These are phyloP conservation scores for Coemansia sp. DNA, from an alignment of 192 early-diverging fungal species.

Conservation along the genomic window DNA sequence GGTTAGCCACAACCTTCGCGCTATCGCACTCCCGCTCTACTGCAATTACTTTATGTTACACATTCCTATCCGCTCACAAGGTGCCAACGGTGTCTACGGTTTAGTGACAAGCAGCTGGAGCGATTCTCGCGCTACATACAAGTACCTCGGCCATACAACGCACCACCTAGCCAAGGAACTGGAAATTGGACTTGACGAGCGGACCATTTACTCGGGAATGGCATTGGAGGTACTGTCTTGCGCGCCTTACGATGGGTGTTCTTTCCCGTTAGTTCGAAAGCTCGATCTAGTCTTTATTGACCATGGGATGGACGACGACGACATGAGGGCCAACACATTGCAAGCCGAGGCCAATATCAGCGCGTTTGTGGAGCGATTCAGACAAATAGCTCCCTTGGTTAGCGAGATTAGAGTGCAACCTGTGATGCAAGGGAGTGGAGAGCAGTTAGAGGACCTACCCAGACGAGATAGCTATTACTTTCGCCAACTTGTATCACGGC, in stretches of 20 bases:
- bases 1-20: neutral
- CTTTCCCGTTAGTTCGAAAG: neutral
- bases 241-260: neutral
- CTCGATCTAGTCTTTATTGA: neutral
- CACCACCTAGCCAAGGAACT: neutral
- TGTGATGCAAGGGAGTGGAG: neutral
- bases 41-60: neutral
- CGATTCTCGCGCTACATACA: neutral
- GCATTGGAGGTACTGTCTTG: neutral
- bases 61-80: neutral
- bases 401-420: neutral
- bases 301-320: neutral
- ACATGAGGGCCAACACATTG: too few relatives aligned
- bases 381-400: neutral
- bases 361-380: neutral
- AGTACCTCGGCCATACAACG: neutral
- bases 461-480: neutral
- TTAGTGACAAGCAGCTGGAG: neutral
- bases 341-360: neutral
- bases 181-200: neutral
- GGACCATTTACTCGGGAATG: neutral
- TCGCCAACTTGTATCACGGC: neutral
- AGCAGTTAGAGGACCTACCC: neutral
- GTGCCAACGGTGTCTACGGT: neutral
- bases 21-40: neutral